Evolutionary conservation across 345 rosid species (phyloP), one percentile per base, ranked within the genome.

Genomic region (Conringia planisiliqua): DNA sequence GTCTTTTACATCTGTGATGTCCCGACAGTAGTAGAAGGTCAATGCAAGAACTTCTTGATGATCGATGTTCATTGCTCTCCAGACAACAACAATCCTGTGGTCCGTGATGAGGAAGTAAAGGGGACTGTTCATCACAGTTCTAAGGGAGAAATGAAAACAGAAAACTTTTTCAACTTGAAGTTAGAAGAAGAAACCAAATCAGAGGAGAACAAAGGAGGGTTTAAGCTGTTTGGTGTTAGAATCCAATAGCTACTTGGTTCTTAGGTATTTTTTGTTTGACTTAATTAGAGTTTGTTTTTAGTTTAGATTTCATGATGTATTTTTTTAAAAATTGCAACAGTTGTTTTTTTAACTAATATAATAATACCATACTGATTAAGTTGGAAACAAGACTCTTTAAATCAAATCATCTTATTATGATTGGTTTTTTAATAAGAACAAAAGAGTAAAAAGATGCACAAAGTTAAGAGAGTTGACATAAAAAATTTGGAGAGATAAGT

Each of bases 191-290:
- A 62, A 66, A 47, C 77, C 73, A 39, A 71, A 77, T 16, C 38
- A 60, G 66, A 20, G 46, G 11, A 69, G 18, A 54, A 70, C 0
- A 52, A 51, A 30, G 44, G 39, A 39, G 70, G 85, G 7, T 57
- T 84, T 70, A 81, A 48, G 77, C 80, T 88, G 30, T 88, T 88
- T 62, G 92, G 92, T 39, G 86, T 82, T 27, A 59, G 38, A 24
- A 88, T 87, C 48, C 77, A 83, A 29, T 75, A 62, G 48, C 42
- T 14, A 16, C 16, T n/a, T n/a, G n/a, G n/a, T n/a, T n/a, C n/a
- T n/a, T n/a, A n/a, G 17, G 17, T 7, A 11, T 51, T 66, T 13
- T 7, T 38, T 17, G n/a, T n/a, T 20, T 4, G 42, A 14, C 20
- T 67, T 14, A 8, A 9, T 17, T 66, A 22, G 58, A 52, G 62